Evolutionary conservation across 163 green algal species (phyloP), one percentile per base, ranked within the genome.

Genomic region (Scenedesmus sp.): DNA sequence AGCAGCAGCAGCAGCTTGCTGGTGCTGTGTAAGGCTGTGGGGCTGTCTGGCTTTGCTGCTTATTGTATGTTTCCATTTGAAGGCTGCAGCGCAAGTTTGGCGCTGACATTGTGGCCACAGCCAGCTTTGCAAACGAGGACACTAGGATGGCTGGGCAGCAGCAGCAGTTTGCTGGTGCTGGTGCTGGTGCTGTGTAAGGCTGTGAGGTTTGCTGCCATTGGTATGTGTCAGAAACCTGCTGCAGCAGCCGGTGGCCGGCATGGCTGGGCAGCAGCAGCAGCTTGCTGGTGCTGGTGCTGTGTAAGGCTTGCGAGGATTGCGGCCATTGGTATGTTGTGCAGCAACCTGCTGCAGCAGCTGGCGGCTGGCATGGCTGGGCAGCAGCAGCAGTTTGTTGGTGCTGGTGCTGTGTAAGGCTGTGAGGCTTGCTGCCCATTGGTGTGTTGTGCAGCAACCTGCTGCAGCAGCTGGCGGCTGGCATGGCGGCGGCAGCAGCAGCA

Each of bases 91-190:
- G 85, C 62, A 91, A 91, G 90, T 93, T 93, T 55, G 20, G 34
- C 10, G 46, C 34, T 13, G 77, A 76, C 62, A 77, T 93, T 46
- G 90, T 88, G 0, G 90, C 84, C 1, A 76, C 77, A 4, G 85
- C 90, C 1, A 84, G 67, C 52, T 93, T 93, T 88, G 84, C 84
- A 4, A 93, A 87, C 9, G 85, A 91, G 85, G 90, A 93, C 64
- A 93, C 90, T 2, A 87, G 34, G 34, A 46, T 46, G 34, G 34
- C 34, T 46, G 34, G 34, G 34, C 34, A 46, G 34, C 34, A 46
- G 34, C 34, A 46, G 34, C 34, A 46, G 34, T 46, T 46, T 46
- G 34, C 34, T 46, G 34, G 34, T 46, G 34, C 34, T 46, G 34
- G 34, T 46, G 34, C 34, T 46, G 0, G 34, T 46, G 34, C 34